Evolutionary conservation across 1,139 yeast genomes (phyloP), one percentile per base, ranked within the genome.

Genomic region (Blastobotrys elegans): DNA sequence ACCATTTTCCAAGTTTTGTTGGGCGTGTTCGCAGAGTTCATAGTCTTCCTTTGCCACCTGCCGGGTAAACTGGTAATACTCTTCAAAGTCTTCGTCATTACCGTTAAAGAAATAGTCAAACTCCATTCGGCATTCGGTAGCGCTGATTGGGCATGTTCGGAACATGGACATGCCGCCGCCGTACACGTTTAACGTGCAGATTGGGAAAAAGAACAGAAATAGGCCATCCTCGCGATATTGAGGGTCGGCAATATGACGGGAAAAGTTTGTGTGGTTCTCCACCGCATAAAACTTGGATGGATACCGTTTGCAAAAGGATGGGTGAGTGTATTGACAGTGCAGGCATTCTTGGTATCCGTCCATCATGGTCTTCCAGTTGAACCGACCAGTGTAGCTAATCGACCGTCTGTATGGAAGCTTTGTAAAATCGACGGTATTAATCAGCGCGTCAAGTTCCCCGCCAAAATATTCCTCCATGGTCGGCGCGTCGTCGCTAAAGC

Each of bases 281-380:
- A 46, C 48, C 14, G 44, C 48, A 35, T 46, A 46, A 33, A 46
- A 46, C 5, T 16, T 26, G 13, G 48, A n/a, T 3, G 48, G 42
- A 35, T 46, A 46, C 26, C 44, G 44, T 27, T 46, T 46, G 45
- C 31, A 30, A 38, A 46, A 46, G 14, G 13, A n/a, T 13, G 48
- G 48, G 16, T 46, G 48, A 11, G 48, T 40, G 41, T 40, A 40
- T 36, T 40, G 34, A 33, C 48, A 46, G 29, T 46, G 48, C 20
- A 40, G 36, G 21, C 48, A 46, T 21, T 46, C 48, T 21, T 40
- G 45, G 29, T 46, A 46, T 14, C 48, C 48, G 29, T 46, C 48
- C 27, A 46, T 46, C 48, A 46, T 46, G 27, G 48, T 46, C 40
- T 46, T 46, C 48, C 48, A 46, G 33, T 46, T 46, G 38, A 46